phyloP scores from a whole-genome alignment of 2,329 filamentous ascomycete genomes.

The Ascochyta fabae region DNA sequence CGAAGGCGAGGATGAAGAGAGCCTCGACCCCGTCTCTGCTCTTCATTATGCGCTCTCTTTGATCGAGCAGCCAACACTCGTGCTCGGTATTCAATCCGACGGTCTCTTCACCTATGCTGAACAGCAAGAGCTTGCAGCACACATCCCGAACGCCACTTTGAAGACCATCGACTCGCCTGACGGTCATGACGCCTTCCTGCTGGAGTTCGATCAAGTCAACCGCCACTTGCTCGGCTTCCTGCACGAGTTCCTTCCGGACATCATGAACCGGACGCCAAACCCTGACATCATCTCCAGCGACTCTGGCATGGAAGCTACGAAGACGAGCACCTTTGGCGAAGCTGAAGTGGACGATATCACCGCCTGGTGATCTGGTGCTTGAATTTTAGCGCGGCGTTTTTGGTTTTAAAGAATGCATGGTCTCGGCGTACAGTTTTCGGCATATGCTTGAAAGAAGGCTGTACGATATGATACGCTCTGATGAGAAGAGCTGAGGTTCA shows the following conservation, averaged over 20 bases:
- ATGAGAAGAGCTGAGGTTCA: constrained; percentile 41
- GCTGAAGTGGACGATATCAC: constrained; percentile 96
- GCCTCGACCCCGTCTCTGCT: constrained; percentile 61
- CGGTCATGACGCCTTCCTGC: constrained; percentile 92
- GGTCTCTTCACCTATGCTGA: constrained; percentile 97
- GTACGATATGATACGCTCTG: constrained; percentile 32
- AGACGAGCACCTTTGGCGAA: constrained; percentile 92
- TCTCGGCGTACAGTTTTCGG: constrained; percentile 40
- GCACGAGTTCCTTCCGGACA: constrained; percentile 80
- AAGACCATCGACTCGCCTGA: constrained; percentile 92
- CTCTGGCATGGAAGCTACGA: constrained; percentile 66
- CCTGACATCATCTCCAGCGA: constrained; percentile 50
- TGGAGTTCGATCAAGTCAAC: constrained; percentile 98
- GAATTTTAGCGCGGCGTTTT: constrained; percentile 38
- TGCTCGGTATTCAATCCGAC: constrained; percentile 93
- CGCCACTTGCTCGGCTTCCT: constrained; percentile 83
- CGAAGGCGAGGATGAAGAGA: constrained; percentile 37
- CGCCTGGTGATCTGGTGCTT: constrained; percentile 70
- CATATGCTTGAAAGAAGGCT: constrained; percentile 49
- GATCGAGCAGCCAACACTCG: constrained; percentile 87
- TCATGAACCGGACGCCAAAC: constrained; percentile 69
- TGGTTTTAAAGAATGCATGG: constrained; percentile 21
- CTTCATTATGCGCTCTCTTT: constrained; percentile 73
- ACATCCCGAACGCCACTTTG: constrained; percentile 77
- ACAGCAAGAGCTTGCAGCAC: constrained; percentile 86